Conservation (phyloP, 176 grass and related monocot genomes). For the Phoenix dactylifera region DNA sequence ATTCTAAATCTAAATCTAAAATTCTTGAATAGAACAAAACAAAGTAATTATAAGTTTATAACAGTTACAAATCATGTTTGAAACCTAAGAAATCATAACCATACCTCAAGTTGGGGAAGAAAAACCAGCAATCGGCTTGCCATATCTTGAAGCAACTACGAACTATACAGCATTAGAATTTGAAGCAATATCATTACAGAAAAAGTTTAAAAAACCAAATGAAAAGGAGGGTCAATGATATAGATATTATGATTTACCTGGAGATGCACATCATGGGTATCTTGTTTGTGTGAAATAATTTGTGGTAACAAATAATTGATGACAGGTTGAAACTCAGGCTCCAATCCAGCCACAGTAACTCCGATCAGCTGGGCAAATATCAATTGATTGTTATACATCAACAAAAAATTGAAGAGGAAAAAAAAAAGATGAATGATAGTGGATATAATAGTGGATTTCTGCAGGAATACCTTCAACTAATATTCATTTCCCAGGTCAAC, state of each 20-base stretch:
- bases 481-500: too few species aligned
- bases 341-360: constrained; percentile 75
- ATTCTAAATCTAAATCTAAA: too few species aligned
- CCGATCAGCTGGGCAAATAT: constrained; percentile 47
- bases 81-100: constrained; percentile 10
- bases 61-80: too few species aligned
- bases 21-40: too few species aligned
- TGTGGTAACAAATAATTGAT: constrained; percentile 69
- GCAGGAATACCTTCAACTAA: neutral
- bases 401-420: neutral
- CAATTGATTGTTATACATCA: constrained; percentile 11
- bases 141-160: constrained; percentile 86
- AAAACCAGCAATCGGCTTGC: constrained; percentile 47
- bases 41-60: too few species aligned
- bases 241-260: constrained; percentile 40
- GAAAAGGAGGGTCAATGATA: constrained; percentile 9
- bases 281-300: constrained; percentile 67
- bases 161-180: constrained; percentile 33
- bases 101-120: constrained; percentile 89
- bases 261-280: constrained; percentile 68
- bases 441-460: neutral
- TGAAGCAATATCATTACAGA: constrained; percentile 4
- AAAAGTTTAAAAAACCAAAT: neutral
- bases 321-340: constrained; percentile 81
- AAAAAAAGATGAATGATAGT: neutral